Evolutionary conservation across 495 filamentous ascomycete species (phyloP), one percentile per base, ranked within the genome.

Genomic region (Oidiodendron maius): DNA sequence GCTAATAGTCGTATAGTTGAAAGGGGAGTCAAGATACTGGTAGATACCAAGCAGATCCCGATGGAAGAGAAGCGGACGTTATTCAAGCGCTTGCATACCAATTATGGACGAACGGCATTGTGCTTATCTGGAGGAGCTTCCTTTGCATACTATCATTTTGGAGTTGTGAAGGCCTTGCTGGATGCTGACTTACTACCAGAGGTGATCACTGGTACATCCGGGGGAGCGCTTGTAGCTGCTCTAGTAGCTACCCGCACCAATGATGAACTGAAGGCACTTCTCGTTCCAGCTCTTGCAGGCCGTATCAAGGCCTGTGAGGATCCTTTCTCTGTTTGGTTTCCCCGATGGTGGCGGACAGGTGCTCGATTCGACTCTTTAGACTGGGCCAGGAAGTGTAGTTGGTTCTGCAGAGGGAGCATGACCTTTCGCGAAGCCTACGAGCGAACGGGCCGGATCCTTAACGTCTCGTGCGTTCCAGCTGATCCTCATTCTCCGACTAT

Each of bases 91-190:
- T 71, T 96, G 22, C 79, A 86, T 56, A 87, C 87, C 34, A 97
- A 97, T 61, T 96, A 83, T 57, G 93, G 93, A 16, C 84, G 90
- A 16, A 95, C 91, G 11, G 93, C 93, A 0, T 71, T 98, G 10
- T 97, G 91, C 63, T 71, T 97, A 3, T 94, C 87, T 8, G 93
- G 93, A 1, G 93, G 93, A n/a, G 93, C 91, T 5, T 85, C 85
- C 2, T 96, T 97, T 69, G 89, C 93, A 18, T 98, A 95, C 59
- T 96, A 96, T 59, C 93, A 98, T 59, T 93, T 97, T 46, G 93
- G 93, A 1, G 86, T 97, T 4, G 81, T 91, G 32, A 91, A 89
- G 61, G 91, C 91, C 18, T 75, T 97, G 18, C 75, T 97, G 0
- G 93, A 96, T 60, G 89, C 89, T 40, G 76, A 83, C 46, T 74